phyloP scores from a whole-genome alignment of 2,329 filamentous ascomycete species.

The Tricladium varicosporioides region DNA sequence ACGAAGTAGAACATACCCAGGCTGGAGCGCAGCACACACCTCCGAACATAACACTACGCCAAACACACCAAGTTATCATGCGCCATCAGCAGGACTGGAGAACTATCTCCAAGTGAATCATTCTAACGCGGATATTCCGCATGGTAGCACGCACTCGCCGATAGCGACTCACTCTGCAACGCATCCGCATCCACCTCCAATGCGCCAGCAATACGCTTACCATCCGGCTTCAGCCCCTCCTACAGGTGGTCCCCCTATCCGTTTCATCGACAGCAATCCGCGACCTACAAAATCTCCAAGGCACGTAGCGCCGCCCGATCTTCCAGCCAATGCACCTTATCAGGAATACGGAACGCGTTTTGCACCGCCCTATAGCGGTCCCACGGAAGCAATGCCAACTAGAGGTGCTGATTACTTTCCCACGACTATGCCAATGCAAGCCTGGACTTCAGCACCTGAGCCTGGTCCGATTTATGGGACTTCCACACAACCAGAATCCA shows the following conservation, averaged over 20 bases:
- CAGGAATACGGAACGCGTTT: conserved; percentile 26
- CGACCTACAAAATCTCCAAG: conserved; percentile 34
- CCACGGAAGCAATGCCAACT: conserved; percentile 17
- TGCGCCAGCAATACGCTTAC: conserved; percentile 21
- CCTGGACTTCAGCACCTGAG: conserved; percentile 28
- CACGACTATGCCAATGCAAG: conserved; percentile 18
- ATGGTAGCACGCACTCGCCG: conserved; percentile 15
- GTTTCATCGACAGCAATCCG: conserved; percentile 32
- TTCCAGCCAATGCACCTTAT: conserved; percentile 21
- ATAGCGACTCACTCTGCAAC: conserved; percentile 17
- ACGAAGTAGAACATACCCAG: conserved; percentile 25
- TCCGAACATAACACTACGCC: conserved; percentile 27
- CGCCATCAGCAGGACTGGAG: conserved; percentile 21
- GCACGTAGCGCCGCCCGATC: conserved; percentile 28
- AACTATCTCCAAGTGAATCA: conserved; percentile 30
- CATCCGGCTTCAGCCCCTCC: conserved; percentile 18
- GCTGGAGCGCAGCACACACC: conserved; percentile 28
- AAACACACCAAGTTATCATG: conserved; percentile 27
- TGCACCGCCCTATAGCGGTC: conserved; percentile 21
- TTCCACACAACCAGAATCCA: conserved; percentile 12
- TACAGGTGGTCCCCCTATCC: conserved; percentile 14
- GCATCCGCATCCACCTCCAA: conserved; percentile 5
- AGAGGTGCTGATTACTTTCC: conserved; percentile 28
- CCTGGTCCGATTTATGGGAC: conserved; percentile 23
- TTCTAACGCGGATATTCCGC: conserved; percentile 21